phyloP scores from a whole-genome alignment of 2,329 filamentous ascomycete genomes.

The Cladosporium austrohemisphaericum region DNA sequence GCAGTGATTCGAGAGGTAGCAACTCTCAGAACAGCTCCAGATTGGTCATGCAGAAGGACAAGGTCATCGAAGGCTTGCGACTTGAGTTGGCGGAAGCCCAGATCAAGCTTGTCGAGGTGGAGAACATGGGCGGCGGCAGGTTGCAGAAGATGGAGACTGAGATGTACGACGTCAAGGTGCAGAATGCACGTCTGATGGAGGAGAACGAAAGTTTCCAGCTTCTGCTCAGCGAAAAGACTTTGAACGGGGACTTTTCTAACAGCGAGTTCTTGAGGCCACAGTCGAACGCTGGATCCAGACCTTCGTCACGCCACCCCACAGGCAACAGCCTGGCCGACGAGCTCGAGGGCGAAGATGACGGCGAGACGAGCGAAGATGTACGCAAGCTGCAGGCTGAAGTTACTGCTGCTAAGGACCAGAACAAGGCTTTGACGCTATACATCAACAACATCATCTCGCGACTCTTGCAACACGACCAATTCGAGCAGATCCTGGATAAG shows the following conservation, averaged over 20 bases:
- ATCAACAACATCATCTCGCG: constrained; percentile 99
- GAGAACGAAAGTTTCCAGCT: constrained; percentile 98
- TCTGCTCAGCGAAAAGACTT: constrained; percentile 86
- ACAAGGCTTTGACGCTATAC: constrained; percentile 94
- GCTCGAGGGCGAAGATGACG: constrained; percentile 62
- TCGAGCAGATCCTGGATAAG: constrained; percentile 87
- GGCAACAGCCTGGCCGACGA: constrained; percentile 79
- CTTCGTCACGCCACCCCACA: constrained; percentile 29
- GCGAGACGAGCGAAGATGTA: constrained; percentile 60
- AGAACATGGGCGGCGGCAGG: constrained; percentile 85
- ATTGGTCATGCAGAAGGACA: constrained; percentile 89
- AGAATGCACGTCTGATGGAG: constrained; percentile 93
- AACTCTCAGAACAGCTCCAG: constrained; percentile 80
- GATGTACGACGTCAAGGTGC: constrained; percentile 88
- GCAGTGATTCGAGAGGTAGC: constrained; percentile 77
- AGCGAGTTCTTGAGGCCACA: constrained; percentile 23
- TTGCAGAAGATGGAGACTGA: constrained; percentile 86
- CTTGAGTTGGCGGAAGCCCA: constrained; percentile 92
- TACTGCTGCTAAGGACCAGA: constrained; percentile 80
- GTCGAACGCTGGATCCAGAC: constrained; percentile 52
- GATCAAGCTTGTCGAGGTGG: constrained; percentile 90
- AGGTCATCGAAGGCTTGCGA: constrained; percentile 86
- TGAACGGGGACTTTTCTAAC: constrained; percentile 76
- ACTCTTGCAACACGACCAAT: constrained; percentile 88
- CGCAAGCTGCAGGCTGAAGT: constrained; percentile 71